Evolutionary conservation across 2,329 filamentous ascomycete species (phyloP), one percentile per base, ranked within the genome.

Genomic region (Dendrostoma leiphaemia): DNA sequence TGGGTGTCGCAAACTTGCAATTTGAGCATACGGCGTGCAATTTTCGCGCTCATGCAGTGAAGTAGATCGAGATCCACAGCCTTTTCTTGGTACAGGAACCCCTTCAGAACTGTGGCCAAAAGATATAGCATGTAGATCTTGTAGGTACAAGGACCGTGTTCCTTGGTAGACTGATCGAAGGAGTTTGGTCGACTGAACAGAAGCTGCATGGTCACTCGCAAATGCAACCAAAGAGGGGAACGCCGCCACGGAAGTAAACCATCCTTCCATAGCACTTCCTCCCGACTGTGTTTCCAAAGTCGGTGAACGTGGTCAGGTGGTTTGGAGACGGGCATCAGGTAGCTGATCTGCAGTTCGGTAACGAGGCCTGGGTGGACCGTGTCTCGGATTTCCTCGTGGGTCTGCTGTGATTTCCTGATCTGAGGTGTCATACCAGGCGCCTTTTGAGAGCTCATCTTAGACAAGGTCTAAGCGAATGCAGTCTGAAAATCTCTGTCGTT

Each of bases 241-340:
- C 61, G 46, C 4, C 51, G 50, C 61, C 58, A 62, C 3, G 61
- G 54, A 21, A 43, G 40, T 5, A 3, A 4, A 10, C 48, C 45
- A 1, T 54, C 44, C 2, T 60, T 55, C 68, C 71, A 83, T 9
- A 79, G 53, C 1, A 83, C 72, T 13, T 85, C 81, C 35, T 85
- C 80, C 2, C 79, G 74, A 1, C 77, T 79, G 28, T 77, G 69
- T 54, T 85, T 85, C 40, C 58, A 66, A n/a, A 84, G 69, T 0
- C 68, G 65, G 0, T 46, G 6, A 0, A 61, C 59, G 0, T n/a
- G n/a, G n/a, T 63, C 15, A 4, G 58, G 51, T 0, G 62, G 52
- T 2, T 58, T 48, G 0, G 77, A 78, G 1, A 74, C 54, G 4
- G 72, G 67, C 12, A 65, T 64, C 2, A 82, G 59, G 3, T 79